A percentile compares a stretch with the other conserved stretches of the same genome.
These are phyloP conservation scores for Nakazawaea ishiwadae DNA, from an alignment of 805 yeast species.

Conservation along the genomic window DNA sequence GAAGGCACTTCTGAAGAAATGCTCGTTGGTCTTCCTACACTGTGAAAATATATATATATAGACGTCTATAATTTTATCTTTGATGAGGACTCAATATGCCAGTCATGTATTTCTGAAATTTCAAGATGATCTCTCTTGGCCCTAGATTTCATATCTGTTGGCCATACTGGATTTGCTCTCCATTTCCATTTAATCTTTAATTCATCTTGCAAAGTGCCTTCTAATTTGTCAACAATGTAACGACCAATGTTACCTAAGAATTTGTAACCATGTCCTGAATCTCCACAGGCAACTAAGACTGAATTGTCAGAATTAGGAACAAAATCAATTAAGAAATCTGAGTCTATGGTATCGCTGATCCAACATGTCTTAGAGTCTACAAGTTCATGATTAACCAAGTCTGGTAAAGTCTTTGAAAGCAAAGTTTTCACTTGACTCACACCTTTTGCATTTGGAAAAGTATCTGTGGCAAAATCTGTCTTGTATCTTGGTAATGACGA, in stretches of 20 bases:
- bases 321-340: constrained; percentile 31
- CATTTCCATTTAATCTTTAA: constrained; percentile 25
- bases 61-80: background rate
- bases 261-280: constrained; percentile 38
- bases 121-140: constrained; percentile 15
- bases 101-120: constrained; percentile 13
- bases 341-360: constrained; percentile 28
- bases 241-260: constrained; percentile 37
- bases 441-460: constrained; percentile 25
- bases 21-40: constrained; percentile 21
- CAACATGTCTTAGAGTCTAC: constrained; percentile 16
- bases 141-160: constrained; percentile 11
- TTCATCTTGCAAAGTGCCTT: constrained; percentile 19
- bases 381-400: constrained; percentile 23
- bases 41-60: constrained; percentile 4
- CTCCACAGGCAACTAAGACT: constrained; percentile 34
- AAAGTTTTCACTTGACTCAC: constrained; percentile 22
- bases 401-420: constrained; percentile 29
- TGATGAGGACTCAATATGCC: constrained; percentile 9
- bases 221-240: constrained; percentile 26
- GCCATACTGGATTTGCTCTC: constrained; percentile 20
- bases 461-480: constrained; percentile 23
- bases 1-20: constrained; percentile 12
- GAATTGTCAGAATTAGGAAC: constrained; percentile 25
- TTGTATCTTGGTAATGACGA: constrained; percentile 30